These are phyloP conservation scores for Colletotrichum horii DNA, from an alignment of 2,329 filamentous ascomycete genomes.

Conservation along the genomic window DNA sequence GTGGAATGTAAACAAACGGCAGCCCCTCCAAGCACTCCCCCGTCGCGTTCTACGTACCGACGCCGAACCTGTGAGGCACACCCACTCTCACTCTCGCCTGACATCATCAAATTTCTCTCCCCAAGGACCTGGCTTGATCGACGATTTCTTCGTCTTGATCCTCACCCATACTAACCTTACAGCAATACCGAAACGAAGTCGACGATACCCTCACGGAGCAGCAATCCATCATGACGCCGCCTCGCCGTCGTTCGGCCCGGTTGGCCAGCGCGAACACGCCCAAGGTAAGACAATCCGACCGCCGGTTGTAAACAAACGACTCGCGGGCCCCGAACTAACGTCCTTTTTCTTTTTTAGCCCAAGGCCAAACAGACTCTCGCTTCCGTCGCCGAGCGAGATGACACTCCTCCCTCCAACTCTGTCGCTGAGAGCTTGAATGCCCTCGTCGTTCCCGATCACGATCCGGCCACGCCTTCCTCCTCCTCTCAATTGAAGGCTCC, in stretches of 20 bases:
- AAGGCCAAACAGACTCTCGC: constrained; percentile 37
- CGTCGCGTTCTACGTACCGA: constrained; percentile 14
- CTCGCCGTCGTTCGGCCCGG: constrained; percentile 50
- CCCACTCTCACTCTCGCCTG: constrained; percentile 9
- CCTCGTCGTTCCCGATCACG: constrained; percentile 34
- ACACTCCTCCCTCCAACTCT: constrained; percentile 34
- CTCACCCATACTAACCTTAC: background rate
- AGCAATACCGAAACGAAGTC: background rate
- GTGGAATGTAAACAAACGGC: constrained; percentile 21
- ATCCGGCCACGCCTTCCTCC: constrained; percentile 64
- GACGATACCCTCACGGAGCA: background rate
- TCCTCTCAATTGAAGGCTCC: constrained; percentile 72
- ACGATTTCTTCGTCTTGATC: background rate
- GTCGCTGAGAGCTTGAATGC: constrained; percentile 32
- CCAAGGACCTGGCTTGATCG: background rate
- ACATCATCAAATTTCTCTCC: constrained; percentile 17
- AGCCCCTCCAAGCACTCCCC: constrained; percentile 16
- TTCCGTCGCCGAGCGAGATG: constrained; percentile 50
- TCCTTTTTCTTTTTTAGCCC: constrained; percentile 24
- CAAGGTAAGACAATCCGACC: constrained; percentile 37
- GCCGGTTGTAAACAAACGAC: constrained; percentile 5
- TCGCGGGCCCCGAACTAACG: constrained; percentile 10
- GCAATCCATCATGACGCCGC: constrained; percentile 40
- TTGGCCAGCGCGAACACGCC: constrained; percentile 37
- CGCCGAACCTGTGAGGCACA: background rate